phyloP scores from a whole-genome alignment of 2,329 filamentous ascomycete genomes.

The Ceratocystis ficicola region DNA sequence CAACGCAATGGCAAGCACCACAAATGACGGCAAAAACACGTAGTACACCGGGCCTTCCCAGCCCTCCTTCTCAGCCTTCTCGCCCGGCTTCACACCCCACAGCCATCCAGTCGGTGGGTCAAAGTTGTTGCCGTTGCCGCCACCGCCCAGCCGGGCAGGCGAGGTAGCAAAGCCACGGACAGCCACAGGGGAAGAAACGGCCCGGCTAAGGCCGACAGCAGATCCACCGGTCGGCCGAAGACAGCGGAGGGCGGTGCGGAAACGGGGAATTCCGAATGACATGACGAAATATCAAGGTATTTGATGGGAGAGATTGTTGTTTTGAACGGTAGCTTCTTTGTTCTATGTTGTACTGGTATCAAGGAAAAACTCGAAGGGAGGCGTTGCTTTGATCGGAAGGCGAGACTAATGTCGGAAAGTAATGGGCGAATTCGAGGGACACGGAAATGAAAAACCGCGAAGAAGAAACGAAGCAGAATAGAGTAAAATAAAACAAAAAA shows the following conservation, averaged over 20 bases:
- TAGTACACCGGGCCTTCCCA: slow-evolving; percentile 85
- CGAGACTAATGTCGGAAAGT: too few relatives aligned
- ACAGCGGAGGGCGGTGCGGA: not conserved
- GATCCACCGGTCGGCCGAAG: not conserved
- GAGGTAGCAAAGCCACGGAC: slow-evolving; percentile 20
- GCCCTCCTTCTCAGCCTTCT: slow-evolving; percentile 91
- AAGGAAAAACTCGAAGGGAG: too few relatives aligned
- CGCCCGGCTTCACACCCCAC: slow-evolving; percentile 83
- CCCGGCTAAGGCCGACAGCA: not conserved
- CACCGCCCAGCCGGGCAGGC: slow-evolving; percentile 30
- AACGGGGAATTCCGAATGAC: slow-evolving; percentile 12
- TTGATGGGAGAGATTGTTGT: not conserved
- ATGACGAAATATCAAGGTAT: not conserved
- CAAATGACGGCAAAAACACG: slow-evolving; percentile 69
- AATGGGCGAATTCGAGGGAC: not conserved
- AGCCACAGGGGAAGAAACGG: slow-evolving; percentile 9
- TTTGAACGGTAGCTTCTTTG: not conserved
- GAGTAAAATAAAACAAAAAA: not conserved
- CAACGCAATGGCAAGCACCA: slow-evolving; percentile 65
- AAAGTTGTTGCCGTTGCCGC: slow-evolving; percentile 58
- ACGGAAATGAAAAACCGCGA: not conserved
- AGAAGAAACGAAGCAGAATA: not conserved
- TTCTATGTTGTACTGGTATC: too few relatives aligned
- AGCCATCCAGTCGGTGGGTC: slow-evolving; percentile 87
- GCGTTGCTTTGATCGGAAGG: too few relatives aligned